phyloP scores from a whole-genome alignment of 352 stramenopile species.

The Pythium phragmiticola region DNA sequence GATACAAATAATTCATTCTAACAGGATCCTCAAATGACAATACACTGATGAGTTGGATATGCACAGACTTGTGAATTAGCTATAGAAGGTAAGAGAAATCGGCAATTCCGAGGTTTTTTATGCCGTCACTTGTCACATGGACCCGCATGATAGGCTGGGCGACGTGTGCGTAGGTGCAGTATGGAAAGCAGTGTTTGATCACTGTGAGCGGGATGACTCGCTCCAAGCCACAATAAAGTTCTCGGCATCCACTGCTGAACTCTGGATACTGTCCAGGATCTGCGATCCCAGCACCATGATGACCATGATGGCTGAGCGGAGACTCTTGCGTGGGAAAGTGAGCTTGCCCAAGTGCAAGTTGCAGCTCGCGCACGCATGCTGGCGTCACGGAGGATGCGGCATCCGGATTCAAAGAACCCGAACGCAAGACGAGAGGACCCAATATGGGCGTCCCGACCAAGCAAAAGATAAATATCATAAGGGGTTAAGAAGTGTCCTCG shows the following conservation, averaged over 20 bases:
- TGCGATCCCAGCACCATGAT: not conserved
- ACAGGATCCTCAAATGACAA: not conserved
- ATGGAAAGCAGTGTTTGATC: not conserved
- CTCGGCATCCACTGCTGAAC: not conserved
- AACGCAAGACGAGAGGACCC: not conserved
- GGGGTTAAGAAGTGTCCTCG: no score
- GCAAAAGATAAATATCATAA: no score
- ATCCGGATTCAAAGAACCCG: not conserved
- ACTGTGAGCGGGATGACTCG: not conserved
- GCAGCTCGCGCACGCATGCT: not conserved
- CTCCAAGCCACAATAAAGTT: not conserved
- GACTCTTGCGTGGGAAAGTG: not conserved
- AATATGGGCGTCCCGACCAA: not conserved
- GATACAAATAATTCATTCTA: slow-evolving; percentile 1
- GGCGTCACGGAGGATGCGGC: not conserved
- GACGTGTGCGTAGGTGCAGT: not conserved
- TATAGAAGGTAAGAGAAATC: not conserved
- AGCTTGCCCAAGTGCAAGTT: not conserved
- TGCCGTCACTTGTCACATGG: not conserved
- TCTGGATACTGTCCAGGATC: not conserved
- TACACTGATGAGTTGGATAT: not conserved
- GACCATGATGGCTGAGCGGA: not conserved
- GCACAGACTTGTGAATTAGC: not conserved
- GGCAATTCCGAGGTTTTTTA: slow-evolving; percentile 10
- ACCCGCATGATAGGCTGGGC: not conserved